Evolutionary conservation across 768 basidiomycete species (phyloP).

Genomic region (Lactarius indigo): DNA sequence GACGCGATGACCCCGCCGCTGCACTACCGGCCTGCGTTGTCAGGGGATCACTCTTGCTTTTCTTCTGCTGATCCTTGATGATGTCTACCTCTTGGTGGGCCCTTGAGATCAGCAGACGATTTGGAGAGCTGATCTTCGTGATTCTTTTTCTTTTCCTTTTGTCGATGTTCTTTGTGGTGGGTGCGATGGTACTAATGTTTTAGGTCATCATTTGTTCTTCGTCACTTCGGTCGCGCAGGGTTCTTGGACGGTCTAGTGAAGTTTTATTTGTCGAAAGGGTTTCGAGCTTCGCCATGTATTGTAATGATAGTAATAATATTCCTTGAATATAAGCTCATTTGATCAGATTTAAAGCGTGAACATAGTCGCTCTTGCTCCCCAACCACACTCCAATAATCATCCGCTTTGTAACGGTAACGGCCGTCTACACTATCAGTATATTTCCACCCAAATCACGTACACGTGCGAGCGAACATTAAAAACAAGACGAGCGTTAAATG

Average conservation of each 20-base stretch:
- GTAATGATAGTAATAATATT: no score
- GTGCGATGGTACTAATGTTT: no score
- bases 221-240: no score
- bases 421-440: neutral
- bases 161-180: no score
- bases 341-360: no score
- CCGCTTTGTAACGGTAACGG: neutral
- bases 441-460: neutral
- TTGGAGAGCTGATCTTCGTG: neutral
- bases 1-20: conserved; percentile 26
- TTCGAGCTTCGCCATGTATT: no score
- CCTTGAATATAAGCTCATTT: no score
- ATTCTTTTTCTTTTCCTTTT: neutral
- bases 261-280: no score
- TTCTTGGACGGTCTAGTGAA: no score
- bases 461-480: neutral
- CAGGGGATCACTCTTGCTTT: conserved; percentile 22
- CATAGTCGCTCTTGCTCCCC: neutral
- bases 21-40: conserved; percentile 26
- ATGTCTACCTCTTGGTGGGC: neutral
- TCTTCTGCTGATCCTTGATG: conserved; percentile 20
- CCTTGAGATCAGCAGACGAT: conserved; percentile 19
- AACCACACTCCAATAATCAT: neutral
- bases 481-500: neutral
- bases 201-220: no score